Conservation (phyloP, 2,329 filamentous ascomycete genomes). For the Aaosphaeria arxii region DNA sequence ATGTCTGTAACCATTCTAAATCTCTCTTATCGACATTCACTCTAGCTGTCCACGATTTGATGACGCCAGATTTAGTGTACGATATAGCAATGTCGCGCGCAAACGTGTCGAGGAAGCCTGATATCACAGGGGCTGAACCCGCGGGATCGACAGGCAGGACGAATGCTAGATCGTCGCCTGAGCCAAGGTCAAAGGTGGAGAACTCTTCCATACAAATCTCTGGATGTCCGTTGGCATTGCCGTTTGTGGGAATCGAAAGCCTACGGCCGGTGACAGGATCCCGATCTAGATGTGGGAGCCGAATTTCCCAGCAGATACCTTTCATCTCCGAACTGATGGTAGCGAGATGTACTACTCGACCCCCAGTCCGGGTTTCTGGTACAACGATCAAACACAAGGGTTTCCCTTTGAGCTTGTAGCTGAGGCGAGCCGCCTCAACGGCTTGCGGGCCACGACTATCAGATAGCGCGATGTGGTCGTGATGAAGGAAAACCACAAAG, state of each 20-base stretch:
- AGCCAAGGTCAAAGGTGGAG: constrained; percentile 66
- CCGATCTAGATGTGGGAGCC: constrained; percentile 50
- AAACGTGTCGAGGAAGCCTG: constrained; percentile 82
- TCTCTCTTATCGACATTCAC: constrained; percentile 59
- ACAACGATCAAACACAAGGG: constrained; percentile 77
- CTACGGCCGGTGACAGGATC: constrained; percentile 27
- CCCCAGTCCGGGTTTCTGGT: constrained; percentile 59
- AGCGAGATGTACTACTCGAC: constrained; percentile 62
- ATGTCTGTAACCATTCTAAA: constrained; percentile 80
- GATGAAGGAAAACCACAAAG: constrained; percentile 77
- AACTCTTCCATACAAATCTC: constrained; percentile 60
- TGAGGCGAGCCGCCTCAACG: constrained; percentile 54
- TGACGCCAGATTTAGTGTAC: constrained; percentile 70
- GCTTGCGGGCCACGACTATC: constrained; percentile 66
- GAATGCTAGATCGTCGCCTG: constrained; percentile 52
- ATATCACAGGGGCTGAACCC: constrained; percentile 66
- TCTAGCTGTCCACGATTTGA: constrained; percentile 83
- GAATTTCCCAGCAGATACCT: constrained; percentile 78
- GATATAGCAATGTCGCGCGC: constrained; percentile 83
- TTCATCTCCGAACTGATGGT: constrained; percentile 75
- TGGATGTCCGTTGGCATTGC: constrained; percentile 25
- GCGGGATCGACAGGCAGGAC: constrained; percentile 84
- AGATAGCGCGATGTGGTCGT: constrained; percentile 72
- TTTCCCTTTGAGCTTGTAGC: constrained; percentile 63
- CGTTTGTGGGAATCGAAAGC: constrained; percentile 19